Conservation (phyloP, 805 yeast species). For the Kodamaea kakaduensis region DNA sequence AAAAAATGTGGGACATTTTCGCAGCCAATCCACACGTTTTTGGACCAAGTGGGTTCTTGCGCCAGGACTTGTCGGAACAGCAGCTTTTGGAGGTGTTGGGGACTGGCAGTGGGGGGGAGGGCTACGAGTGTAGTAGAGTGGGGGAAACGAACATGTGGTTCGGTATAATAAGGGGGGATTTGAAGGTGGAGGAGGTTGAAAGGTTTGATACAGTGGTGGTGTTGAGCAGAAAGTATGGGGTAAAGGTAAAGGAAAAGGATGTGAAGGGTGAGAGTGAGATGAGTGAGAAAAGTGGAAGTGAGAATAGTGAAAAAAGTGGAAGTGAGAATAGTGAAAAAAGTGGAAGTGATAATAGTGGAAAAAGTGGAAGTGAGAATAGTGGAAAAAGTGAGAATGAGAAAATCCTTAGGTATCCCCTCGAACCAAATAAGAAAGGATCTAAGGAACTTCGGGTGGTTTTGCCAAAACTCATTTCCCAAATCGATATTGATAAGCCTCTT, state of each 20-base stretch:
- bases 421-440: slow-evolving; percentile 59
- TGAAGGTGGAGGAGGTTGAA: background rate
- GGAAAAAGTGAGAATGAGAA: slow-evolving; percentile 7
- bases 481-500: slow-evolving; percentile 14
- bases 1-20: slow-evolving; percentile 49
- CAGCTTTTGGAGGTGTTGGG: background rate
- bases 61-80: slow-evolving; percentile 4
- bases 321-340: slow-evolving; percentile 9
- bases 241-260: slow-evolving; percentile 2
- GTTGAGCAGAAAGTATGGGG: slow-evolving; percentile 19
- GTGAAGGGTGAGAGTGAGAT: too few species aligned
- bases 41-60: slow-evolving; percentile 13
- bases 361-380: slow-evolving; percentile 9
- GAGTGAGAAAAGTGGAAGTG: too few species aligned
- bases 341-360: background rate
- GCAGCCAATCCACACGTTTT: slow-evolving; percentile 15
- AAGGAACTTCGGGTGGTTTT: slow-evolving; percentile 50
- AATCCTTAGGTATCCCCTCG: slow-evolving; percentile 12
- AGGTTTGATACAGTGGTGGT: slow-evolving; percentile 18
- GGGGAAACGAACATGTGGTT: slow-evolving; percentile 6
- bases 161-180: slow-evolving; percentile 1
- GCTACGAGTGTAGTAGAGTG: slow-evolving; percentile 2
- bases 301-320: slow-evolving; percentile 11
- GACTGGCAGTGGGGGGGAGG: background rate
- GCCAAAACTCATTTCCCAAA: slow-evolving; percentile 36